Percentiles rank a stretch among this genome's conserved stretches.
These are phyloP conservation scores for Lactuca sativa DNA, from an alignment of 129 eudicot species.

Conservation along the genomic window DNA sequence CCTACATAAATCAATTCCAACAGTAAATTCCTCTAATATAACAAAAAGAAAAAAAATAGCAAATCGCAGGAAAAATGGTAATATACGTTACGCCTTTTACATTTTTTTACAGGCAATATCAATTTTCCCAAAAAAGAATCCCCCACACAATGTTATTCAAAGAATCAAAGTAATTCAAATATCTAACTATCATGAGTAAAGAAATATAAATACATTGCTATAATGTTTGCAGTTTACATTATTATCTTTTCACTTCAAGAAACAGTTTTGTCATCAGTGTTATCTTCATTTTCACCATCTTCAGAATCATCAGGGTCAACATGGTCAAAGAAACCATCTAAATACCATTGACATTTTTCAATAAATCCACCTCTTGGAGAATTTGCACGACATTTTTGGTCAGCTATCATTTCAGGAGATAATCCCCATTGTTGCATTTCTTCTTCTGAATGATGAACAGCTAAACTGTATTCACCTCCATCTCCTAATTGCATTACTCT, in stretches of 20 bases:
- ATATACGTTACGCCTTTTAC: neutral
- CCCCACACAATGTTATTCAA: neutral
- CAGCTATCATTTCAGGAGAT: constrained; percentile 67
- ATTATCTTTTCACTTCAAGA: neutral
- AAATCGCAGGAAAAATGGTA: neutral
- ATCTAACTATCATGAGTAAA: neutral
- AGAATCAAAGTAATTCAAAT: neutral
- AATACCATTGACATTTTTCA: constrained; percentile 64
- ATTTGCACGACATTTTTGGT: constrained; percentile 57
- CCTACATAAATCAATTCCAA: constrained; percentile 13
- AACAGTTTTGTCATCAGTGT: neutral
- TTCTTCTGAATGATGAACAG: constrained; percentile 63
- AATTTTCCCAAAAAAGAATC: neutral
- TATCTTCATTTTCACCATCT: constrained; percentile 23
- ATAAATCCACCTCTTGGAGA: constrained; percentile 40
- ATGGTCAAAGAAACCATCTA: constrained; percentile 59
- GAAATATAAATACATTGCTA: too few relatives aligned
- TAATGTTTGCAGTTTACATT: too few relatives aligned
- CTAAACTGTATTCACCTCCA: constrained; percentile 85
- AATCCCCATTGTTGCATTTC: constrained; percentile 77
- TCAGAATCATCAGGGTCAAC: constrained; percentile 40
- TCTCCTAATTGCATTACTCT: constrained; percentile 73
- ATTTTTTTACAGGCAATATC: neutral
- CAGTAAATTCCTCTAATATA: neutral
- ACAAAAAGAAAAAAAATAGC: neutral